Evolutionary conservation across 106 monocot species (phyloP).

Genomic region (Dendrobium huoshanense): DNA sequence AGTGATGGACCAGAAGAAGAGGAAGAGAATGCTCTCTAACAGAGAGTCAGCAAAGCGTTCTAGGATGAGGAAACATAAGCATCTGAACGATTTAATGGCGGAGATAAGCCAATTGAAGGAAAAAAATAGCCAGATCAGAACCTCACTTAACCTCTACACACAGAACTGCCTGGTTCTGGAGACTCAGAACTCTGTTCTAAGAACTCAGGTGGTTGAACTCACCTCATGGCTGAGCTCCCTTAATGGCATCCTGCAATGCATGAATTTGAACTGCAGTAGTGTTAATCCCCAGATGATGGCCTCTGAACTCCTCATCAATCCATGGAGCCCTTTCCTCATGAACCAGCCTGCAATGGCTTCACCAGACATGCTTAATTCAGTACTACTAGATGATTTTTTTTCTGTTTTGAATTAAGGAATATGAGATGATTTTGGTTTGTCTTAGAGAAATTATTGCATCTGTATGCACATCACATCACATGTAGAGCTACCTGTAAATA

Average conservation of each 20-base stretch:
- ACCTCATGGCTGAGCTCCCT: slow-evolving; percentile 35
- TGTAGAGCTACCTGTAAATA: too few species aligned
- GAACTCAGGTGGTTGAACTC: slow-evolving; percentile 51
- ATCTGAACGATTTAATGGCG: slow-evolving; percentile 36
- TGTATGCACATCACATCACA: too few species aligned
- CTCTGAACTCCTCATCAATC: slow-evolving; percentile 9
- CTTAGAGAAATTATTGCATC: background rate
- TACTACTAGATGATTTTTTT: background rate
- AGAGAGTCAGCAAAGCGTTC: slow-evolving; percentile 65
- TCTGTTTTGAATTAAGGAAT: background rate
- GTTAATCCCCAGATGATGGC: background rate
- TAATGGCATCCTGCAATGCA: slow-evolving; percentile 28
- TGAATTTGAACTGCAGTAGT: slow-evolving; percentile 12
- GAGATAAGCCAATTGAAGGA: slow-evolving; percentile 27
- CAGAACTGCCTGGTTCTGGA: slow-evolving; percentile 26
- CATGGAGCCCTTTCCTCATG: slow-evolving; percentile 18
- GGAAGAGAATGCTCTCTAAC: slow-evolving; percentile 63
- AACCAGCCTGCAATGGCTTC: slow-evolving; percentile 33
- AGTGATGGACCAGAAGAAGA: slow-evolving; percentile 41
- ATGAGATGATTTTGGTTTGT: background rate
- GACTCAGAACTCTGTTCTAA: slow-evolving; percentile 46
- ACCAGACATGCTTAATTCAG: slow-evolving; percentile 14
- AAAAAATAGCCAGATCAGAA: slow-evolving; percentile 29
- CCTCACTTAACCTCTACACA: slow-evolving; percentile 13
- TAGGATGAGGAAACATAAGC: slow-evolving; percentile 59